Base-by-base conservation (phyloP, 768 basidiomycete genomes). In the Suillus subalutaceus region DNA sequence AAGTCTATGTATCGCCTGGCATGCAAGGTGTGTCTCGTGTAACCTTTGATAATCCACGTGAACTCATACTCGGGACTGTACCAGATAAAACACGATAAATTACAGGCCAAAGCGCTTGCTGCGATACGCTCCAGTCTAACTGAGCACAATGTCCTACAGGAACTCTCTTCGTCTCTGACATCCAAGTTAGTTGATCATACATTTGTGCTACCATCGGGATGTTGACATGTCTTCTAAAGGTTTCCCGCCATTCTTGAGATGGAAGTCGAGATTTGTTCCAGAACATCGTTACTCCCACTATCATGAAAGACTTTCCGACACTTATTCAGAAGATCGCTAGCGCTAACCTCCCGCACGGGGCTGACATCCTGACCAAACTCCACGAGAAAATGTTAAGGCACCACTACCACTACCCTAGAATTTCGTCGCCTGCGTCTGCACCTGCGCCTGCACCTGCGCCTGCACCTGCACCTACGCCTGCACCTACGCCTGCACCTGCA, bases 1-100 rank as follows among this genome's bases (percentile, higher is more conserved):
- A 80, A 80, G 50, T 81, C 79, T 1, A 80, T 81, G 75, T 81
- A 79, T 63, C 74, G 79, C 4, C 65, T 81, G 13, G 79, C 79
- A 4, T 66, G 70, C 48, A 78, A 79, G 68, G 79, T 78, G 38
- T 35, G 69, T 62, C 0, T 26, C 18, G 0, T 13, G 15, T 63
- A 46, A 32, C 6, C 23, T 16, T 43, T 35, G 58, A 20, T 30
- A 35, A 3, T 20, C 6, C 1, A 15, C 38, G 37, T 53, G 7
- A 18, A 30, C 41, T 43, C 26, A 60, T 56, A 30, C 18, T 18
- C 1, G 16, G 40, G 5, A 59, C 16, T 12, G 4, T 60, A 30
- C 10, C 20, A 77, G 75, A 63, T 74, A 8, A 73, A 67, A 4
- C 52, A 65, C 4, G 38, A 56, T n/a, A 67, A 71, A n/a, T 70